phyloP scores from a whole-genome alignment of 2,329 filamentous ascomycete genomes.

The Leptodontidium sp. region DNA sequence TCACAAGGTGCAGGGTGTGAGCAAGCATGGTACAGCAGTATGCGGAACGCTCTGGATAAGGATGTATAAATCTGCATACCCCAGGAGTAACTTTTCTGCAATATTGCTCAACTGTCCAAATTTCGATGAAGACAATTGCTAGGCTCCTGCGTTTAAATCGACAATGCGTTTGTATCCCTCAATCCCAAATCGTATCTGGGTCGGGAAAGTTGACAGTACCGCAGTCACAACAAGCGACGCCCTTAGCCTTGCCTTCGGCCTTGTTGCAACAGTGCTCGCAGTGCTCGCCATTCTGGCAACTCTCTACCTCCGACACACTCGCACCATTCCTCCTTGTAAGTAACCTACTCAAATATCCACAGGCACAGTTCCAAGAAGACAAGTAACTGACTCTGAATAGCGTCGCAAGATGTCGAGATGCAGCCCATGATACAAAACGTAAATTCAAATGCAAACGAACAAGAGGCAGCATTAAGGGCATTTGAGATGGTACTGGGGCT shows the following conservation, averaged over 20 bases:
- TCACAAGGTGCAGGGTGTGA: too few species aligned
- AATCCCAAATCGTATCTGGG: too few species aligned
- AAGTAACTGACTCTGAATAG: not conserved
- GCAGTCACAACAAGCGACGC: not conserved
- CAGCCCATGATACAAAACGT: not conserved
- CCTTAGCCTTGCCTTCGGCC: not conserved
- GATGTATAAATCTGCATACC: too few species aligned
- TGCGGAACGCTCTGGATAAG: too few species aligned
- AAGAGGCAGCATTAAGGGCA: not conserved
- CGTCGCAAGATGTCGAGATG: not conserved
- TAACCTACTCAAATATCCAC: not conserved
- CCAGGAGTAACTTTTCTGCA: too few species aligned
- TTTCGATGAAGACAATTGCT: too few species aligned
- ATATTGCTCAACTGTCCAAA: too few species aligned
- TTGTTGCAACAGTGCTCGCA: not conserved
- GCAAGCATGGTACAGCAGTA: too few species aligned
- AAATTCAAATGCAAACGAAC: not conserved
- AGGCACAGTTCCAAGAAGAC: too few species aligned
- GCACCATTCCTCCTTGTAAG: not conserved
- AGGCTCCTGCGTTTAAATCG: too few species aligned
- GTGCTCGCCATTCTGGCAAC: not conserved
- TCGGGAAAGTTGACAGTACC: not conserved
- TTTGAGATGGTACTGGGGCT: conserved; percentile 8
- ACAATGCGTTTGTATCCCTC: too few species aligned
- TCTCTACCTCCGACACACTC: not conserved